phyloP scores from a whole-genome alignment of 2,329 filamentous ascomycete genomes.

The Fusarium oligoseptatum region DNA sequence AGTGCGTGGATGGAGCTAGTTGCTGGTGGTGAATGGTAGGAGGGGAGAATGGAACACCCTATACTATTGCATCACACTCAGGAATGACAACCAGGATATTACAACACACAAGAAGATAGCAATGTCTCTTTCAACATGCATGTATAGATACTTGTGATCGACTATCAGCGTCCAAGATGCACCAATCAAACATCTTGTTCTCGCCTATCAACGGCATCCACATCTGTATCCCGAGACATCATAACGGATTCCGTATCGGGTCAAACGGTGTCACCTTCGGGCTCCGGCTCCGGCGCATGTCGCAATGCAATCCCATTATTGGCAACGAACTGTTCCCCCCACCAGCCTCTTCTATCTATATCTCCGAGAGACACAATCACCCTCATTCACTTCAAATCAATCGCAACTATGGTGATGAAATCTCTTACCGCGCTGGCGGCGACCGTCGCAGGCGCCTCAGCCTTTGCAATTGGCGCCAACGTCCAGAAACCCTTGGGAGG shows the following conservation, averaged over 20 bases:
- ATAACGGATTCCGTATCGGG: conserved; percentile 26
- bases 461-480: conserved; percentile 22
- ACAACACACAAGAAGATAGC: background rate
- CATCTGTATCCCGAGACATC: background rate
- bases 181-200: background rate
- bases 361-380: background rate
- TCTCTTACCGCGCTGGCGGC: conserved; percentile 38
- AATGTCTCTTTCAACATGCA: background rate
- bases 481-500: conserved; percentile 38
- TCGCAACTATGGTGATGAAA: conserved; percentile 34
- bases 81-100: background rate
- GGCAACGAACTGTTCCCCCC: conserved; percentile 21
- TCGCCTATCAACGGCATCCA: background rate
- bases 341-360: conserved; percentile 9
- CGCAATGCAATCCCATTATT: conserved; percentile 25
- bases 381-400: background rate
- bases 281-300: conserved; percentile 34
- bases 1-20: background rate
- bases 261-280: background rate
- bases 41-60: background rate
- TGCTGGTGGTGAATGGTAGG: background rate
- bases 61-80: too few relatives aligned
- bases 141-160: background rate
- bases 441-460: conserved; percentile 23
- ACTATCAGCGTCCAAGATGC: background rate